These are phyloP conservation scores for Xylariaceae sp. DNA, from an alignment of 2,329 filamentous ascomycete genomes.

Conservation along the genomic window DNA sequence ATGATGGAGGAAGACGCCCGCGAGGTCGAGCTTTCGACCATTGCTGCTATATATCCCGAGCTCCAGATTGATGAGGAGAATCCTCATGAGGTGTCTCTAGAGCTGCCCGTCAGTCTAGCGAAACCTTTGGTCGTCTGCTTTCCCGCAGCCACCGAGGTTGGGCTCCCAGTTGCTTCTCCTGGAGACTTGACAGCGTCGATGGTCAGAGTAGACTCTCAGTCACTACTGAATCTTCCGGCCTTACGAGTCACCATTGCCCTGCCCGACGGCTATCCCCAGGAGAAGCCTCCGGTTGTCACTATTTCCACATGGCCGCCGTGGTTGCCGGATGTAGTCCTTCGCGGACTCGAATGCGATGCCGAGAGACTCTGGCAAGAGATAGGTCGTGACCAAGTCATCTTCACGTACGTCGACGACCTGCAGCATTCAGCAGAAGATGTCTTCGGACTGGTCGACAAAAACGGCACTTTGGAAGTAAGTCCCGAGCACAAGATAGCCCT, in stretches of 20 bases:
- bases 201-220: conserved; percentile 33
- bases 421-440: conserved; percentile 51
- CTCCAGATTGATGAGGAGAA: conserved; percentile 39
- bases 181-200: conserved; percentile 3
- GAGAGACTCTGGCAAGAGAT: conserved; percentile 54
- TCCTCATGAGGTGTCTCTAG: conserved; percentile 44
- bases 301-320: conserved; percentile 50
- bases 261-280: conserved; percentile 50
- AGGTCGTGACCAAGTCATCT: conserved; percentile 52
- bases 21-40: conserved; percentile 50
- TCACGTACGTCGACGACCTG: conserved; percentile 55
- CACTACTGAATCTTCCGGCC: conserved; percentile 51
- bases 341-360: conserved; percentile 42
- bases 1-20: conserved; percentile 38
- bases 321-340: conserved; percentile 43
- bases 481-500: conserved; percentile 60
- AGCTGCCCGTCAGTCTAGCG: conserved; percentile 49
- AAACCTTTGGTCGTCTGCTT: conserved; percentile 51
- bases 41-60: conserved; percentile 61
- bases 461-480: conserved; percentile 43
- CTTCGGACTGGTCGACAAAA: conserved; percentile 47
- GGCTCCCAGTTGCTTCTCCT: conserved; percentile 4
- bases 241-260: conserved; percentile 46
- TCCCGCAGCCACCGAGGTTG: conserved; percentile 36
- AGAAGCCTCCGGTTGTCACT: conserved; percentile 40